These are phyloP conservation scores for Botrytis galanthina DNA, from an alignment of 2,329 filamentous ascomycete species.

Conservation along the genomic window DNA sequence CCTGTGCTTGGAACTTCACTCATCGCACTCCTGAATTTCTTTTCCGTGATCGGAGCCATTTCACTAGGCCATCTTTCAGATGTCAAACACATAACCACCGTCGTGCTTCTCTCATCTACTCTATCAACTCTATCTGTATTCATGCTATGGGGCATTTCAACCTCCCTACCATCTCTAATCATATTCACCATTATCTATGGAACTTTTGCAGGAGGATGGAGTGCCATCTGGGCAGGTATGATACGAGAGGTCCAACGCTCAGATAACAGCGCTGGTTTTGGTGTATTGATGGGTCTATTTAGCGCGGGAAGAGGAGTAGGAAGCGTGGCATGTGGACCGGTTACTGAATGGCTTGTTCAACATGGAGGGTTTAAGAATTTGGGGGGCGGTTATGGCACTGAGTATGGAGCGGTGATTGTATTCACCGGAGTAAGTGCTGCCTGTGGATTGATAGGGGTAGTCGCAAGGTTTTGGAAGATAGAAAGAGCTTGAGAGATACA, in stretches of 20 bases:
- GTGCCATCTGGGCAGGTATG: constrained; percentile 47
- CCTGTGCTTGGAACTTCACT: constrained; percentile 47
- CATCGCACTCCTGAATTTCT: constrained; percentile 48
- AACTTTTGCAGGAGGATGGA: constrained; percentile 56
- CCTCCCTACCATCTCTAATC: constrained; percentile 44
- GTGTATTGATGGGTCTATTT: constrained; percentile 46
- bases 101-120: constrained; percentile 50
- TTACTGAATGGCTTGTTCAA: constrained; percentile 53
- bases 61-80: constrained; percentile 44
- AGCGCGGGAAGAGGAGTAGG: constrained; percentile 61
- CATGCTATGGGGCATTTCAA: constrained; percentile 54
- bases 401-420: constrained; percentile 53
- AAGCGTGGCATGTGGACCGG: constrained; percentile 55
- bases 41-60: constrained; percentile 46
- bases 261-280: constrained; percentile 28
- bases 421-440: constrained; percentile 55
- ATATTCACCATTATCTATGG: constrained; percentile 55
- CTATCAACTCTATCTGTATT: constrained; percentile 50
- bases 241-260: constrained; percentile 25
- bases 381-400: constrained; percentile 46
- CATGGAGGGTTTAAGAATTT: constrained; percentile 45
- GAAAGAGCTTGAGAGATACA: not conserved
- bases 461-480: constrained; percentile 9
- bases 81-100: constrained; percentile 43
- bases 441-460: constrained; percentile 38